A percentile compares a stretch with the other conserved stretches of the same genome.
Conservation (phyloP, 495 filamentous ascomycete genomes). For the Elasticomyces elasticus region DNA sequence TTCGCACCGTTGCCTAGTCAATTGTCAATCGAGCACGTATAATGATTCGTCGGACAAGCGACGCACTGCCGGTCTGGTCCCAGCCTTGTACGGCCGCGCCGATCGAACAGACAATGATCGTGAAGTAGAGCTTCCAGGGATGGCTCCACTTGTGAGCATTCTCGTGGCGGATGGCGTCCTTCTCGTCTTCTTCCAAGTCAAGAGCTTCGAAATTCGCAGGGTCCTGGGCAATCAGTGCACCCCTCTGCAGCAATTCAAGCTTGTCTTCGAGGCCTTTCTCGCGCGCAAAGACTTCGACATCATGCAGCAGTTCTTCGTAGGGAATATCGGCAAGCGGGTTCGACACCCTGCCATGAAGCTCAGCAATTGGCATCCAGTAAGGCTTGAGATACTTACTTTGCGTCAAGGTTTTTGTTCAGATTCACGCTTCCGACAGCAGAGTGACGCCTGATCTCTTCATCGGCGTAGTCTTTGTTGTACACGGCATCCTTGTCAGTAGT, state of each 20-base stretch:
- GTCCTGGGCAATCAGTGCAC: slow-evolving; percentile 44
- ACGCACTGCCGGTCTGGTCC: slow-evolving; percentile 32
- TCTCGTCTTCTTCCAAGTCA: slow-evolving; percentile 41
- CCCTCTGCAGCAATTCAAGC: slow-evolving; percentile 39
- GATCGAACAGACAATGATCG: slow-evolving; percentile 38
- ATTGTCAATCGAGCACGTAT: too few relatives aligned
- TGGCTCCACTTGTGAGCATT: slow-evolving; percentile 48
- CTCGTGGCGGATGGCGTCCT: slow-evolving; percentile 37
- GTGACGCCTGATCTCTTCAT: too few relatives aligned
- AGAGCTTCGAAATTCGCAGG: slow-evolving; percentile 35
- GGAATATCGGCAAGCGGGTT: slow-evolving; percentile 43
- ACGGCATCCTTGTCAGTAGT: too few relatives aligned
- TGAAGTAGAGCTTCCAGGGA: slow-evolving; percentile 34
- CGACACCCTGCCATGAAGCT: too few relatives aligned
- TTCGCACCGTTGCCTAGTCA: slow-evolving; percentile 37
- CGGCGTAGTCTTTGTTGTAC: too few relatives aligned
- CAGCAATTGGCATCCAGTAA: too few relatives aligned
- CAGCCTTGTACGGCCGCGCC: slow-evolving; percentile 33
- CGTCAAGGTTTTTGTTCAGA: too few relatives aligned
- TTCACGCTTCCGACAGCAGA: too few relatives aligned
- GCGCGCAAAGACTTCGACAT: slow-evolving; percentile 44
- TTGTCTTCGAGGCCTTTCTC: slow-evolving; percentile 38
- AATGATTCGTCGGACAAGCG: too few relatives aligned
- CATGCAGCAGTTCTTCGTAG: slow-evolving; percentile 37
- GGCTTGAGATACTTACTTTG: too few relatives aligned